Base-by-base conservation (phyloP, 2,329 filamentous ascomycete species). In the Pseudopithomyces chartarum region DNA sequence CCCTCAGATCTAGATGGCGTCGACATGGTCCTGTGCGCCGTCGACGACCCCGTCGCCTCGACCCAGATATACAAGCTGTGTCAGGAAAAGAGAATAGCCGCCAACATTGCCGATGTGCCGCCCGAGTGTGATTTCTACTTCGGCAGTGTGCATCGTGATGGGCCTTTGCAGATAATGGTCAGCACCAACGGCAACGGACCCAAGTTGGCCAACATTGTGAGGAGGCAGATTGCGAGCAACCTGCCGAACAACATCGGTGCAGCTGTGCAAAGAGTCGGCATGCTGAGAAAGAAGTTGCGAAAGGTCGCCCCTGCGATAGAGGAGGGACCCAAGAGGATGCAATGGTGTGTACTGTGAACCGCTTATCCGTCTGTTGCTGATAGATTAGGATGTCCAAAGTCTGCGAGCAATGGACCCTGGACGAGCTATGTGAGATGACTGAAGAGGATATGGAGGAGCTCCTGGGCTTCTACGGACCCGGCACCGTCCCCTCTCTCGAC, bases 121-220 rank as follows among this genome's bases (percentile, higher is more conserved):
- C 85, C 92, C 0, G 95, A 99, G 76, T 99, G 95, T 77, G 95
- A 99, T 73, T 99, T 99, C 74, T 99, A 97, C 82, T 99, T 99
- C 79, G 95, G 95, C 60, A 95, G 90, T 73, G 89, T 97, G 38
- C 91, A 99, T 78, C 89, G 95, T 49, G 95, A 99, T 74, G 95
- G 95, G 0, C 95, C 95, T 6, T 78, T 99, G 58, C 95, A 99
- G 80, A 89, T 99, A 69, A 99, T 99, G 95, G 94, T 99, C 66
- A 96, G 91, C 79, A 99, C 95, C 34, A 99, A 98, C 74, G 95
- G 95, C 51, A 97, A 97, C 73, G 95, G 95, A 0, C 95, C 95
- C 0, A 88, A 94, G 72, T 80, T 99, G 61, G 95, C 95, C 10
- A 94, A 91, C 64, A 88, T 93, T 46, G 90, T 99, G 49, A 82